Conservation (phyloP, 1,284 basidiomycete genomes). For the Ceratobasidium sp. region DNA sequence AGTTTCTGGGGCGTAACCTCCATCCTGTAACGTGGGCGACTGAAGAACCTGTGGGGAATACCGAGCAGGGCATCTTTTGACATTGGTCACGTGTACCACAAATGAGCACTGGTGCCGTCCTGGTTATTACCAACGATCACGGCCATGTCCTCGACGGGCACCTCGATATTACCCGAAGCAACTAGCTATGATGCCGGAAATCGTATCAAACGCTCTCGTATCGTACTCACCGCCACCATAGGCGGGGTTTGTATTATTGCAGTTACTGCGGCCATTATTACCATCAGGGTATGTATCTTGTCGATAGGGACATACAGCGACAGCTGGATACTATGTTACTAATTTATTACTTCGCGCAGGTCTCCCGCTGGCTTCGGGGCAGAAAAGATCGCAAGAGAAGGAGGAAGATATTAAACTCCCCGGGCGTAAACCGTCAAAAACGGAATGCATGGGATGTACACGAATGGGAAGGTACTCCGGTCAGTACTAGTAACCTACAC, state of each 20-base stretch:
- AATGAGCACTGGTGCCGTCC: too few relatives aligned
- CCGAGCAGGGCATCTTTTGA: too few relatives aligned
- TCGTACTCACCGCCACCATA: slow-evolving; percentile 12
- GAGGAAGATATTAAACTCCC: slow-evolving; percentile 16
- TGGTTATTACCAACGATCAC: background rate
- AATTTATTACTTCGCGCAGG: background rate
- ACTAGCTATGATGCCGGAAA: background rate
- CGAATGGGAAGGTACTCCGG: slow-evolving; percentile 37
- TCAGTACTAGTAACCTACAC: background rate
- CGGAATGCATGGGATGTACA: slow-evolving; percentile 43
- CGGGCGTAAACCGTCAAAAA: slow-evolving; percentile 30
- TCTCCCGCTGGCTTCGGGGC: slow-evolving; percentile 2
- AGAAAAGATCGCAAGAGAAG: slow-evolving; percentile 8
- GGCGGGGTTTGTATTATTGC: slow-evolving; percentile 11
- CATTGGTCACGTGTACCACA: too few relatives aligned
- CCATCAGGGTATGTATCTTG: background rate
- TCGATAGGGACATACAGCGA: too few relatives aligned
- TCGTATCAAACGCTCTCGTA: background rate
- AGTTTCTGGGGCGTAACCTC: too few relatives aligned
- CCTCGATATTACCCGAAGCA: background rate
- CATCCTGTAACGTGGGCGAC: too few relatives aligned
- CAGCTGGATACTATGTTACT: too few relatives aligned
- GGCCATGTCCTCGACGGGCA: background rate
- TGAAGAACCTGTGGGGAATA: too few relatives aligned
- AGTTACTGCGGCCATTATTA: slow-evolving; percentile 6